Percentiles rank a stretch among this genome's conserved stretches.
Evolutionary conservation across 2,329 filamentous ascomycete genomes (phyloP).

Genomic region (Arthrobotrys sphaeroides): DNA sequence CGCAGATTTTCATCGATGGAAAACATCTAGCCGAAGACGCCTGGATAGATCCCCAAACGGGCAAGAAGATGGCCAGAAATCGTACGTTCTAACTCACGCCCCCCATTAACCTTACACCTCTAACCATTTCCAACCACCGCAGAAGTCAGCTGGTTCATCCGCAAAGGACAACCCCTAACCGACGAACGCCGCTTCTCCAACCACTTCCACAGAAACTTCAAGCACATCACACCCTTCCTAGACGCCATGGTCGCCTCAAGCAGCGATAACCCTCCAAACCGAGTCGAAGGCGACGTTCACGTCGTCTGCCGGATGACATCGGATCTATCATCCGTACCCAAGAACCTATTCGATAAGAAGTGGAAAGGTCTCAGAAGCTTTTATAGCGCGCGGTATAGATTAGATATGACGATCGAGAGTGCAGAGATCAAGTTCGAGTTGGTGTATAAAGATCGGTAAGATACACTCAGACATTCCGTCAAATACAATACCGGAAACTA

Average conservation of each 20-base stretch:
- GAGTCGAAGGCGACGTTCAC: slow-evolving; percentile 50
- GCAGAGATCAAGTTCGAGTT: slow-evolving; percentile 53
- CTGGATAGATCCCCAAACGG: slow-evolving; percentile 52
- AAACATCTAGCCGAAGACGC: slow-evolving; percentile 45
- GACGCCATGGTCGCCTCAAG: slow-evolving; percentile 53
- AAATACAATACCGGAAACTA: not conserved
- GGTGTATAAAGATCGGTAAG: slow-evolving; percentile 50
- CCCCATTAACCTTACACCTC: not conserved
- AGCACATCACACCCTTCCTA: slow-evolving; percentile 45
- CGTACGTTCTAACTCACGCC: slow-evolving; percentile 4
- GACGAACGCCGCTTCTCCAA: slow-evolving; percentile 52
- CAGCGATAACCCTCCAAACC: slow-evolving; percentile 43
- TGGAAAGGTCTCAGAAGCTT: slow-evolving; percentile 49
- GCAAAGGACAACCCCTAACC: slow-evolving; percentile 49
- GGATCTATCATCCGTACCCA: slow-evolving; percentile 38
- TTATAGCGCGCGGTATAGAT: slow-evolving; percentile 47
- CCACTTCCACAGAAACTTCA: slow-evolving; percentile 52
- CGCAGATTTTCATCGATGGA: slow-evolving; percentile 49
- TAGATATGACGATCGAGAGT: slow-evolving; percentile 53
- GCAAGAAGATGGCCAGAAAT: slow-evolving; percentile 50
- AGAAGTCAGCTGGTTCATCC: slow-evolving; percentile 54
- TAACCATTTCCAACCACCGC: not conserved
- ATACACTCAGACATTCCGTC: not conserved
- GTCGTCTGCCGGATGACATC: slow-evolving; percentile 52
- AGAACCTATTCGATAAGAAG: slow-evolving; percentile 47